Base-by-base conservation (phyloP, 768 basidiomycete genomes). In the Podaxis pistillaris region DNA sequence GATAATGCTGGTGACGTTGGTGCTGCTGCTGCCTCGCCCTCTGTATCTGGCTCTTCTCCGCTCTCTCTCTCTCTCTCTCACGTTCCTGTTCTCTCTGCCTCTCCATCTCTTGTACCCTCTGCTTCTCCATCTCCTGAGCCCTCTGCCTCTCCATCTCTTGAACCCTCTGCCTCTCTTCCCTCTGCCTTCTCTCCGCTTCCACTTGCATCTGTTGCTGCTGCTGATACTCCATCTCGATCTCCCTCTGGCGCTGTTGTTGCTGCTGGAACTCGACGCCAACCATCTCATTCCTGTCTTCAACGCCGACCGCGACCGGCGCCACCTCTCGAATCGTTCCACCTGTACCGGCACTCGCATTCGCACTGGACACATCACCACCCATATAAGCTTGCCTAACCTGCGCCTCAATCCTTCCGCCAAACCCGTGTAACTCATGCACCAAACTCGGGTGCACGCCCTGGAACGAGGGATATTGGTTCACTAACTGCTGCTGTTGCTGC, bases 381-480 rank as follows among this genome's bases (percentile, higher is more conserved):
- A 74, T 68, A 65, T 79, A 81, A 4, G 80, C 82, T 63, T 78
- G 77, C 46, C 78, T 74, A 15, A 86, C 78, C 68, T 85, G 85
- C 12, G 76, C 73, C 28, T 76, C 75, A 64, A 88, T 79, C 30
- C 80, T 78, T 0, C 81, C 84, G 9, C 86, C 84, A 65, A 88
- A 87, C n/a, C 71, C 74, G 60, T 79, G 75, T 65, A 86, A 76
- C 54, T 88, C 85, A 56, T 80, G 77, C 11, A 85, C 79, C 57
- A 88, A 72, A 55, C 76, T 82, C 2, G 85, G 85, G 68, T 88
- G 86, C 13, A 83, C 79, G 33, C 33, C 33, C 44, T 46, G n/a
- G 17, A 46, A 46, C 7, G 44, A 17, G 15, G 44, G 44, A 17
- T 46, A 46, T 17, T 46, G n/a, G 19, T 46, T 19, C 19, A 46